Conservation (phyloP, 2,329 filamentous ascomycete genomes). For the Aspergillus pseudoviridinutans region DNA sequence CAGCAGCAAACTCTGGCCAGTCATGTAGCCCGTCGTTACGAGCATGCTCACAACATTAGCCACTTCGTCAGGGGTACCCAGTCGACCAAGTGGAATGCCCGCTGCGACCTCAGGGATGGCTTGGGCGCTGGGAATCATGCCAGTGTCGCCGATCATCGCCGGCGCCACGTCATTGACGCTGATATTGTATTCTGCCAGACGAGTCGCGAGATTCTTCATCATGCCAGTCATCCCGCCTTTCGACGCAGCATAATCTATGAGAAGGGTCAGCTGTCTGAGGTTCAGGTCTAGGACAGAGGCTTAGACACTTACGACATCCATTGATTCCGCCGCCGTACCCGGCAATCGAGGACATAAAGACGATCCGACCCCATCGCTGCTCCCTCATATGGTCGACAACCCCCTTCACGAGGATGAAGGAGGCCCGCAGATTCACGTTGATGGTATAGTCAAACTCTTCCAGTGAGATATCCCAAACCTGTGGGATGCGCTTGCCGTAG, state of each 20-base stretch:
- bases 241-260: conserved; percentile 51
- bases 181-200: conserved; percentile 58
- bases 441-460: conserved; percentile 63
- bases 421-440: conserved; percentile 58
- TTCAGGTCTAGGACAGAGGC: background rate
- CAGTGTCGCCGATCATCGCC: conserved; percentile 63
- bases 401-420: conserved; percentile 59
- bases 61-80: conserved; percentile 57
- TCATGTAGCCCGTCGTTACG: conserved; percentile 58
- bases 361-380: conserved; percentile 60
- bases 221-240: conserved; percentile 61
- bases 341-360: conserved; percentile 62
- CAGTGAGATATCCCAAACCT: conserved; percentile 56
- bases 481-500: conserved; percentile 57
- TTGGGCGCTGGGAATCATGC: conserved; percentile 59
- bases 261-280: background rate
- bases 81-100: conserved; percentile 56
- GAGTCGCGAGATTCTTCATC: conserved; percentile 61
- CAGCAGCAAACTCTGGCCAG: conserved; percentile 53
- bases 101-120: conserved; percentile 57
- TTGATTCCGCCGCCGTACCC: conserved; percentile 62
- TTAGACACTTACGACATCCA: conserved; percentile 46
- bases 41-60: conserved; percentile 60
- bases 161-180: conserved; percentile 66
- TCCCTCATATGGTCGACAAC: conserved; percentile 58